These are phyloP conservation scores for Blumeria graminis DNA, from an alignment of 2,329 filamentous ascomycete genomes.

Conservation along the genomic window DNA sequence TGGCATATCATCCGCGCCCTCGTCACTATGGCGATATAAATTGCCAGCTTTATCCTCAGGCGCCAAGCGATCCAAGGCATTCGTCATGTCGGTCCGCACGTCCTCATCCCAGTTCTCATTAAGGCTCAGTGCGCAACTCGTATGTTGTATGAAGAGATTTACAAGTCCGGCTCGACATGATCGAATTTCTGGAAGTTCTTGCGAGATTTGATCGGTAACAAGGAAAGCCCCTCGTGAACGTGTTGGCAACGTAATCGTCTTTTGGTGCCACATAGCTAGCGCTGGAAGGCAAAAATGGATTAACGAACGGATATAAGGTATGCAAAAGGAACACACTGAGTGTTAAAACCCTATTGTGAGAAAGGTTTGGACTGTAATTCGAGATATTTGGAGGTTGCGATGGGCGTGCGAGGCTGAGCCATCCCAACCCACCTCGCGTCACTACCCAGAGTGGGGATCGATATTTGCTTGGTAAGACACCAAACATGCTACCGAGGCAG, in stretches of 20 bases:
- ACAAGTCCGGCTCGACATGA: conserved; percentile 68
- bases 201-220: conserved; percentile 51
- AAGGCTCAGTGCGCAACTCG: conserved; percentile 65
- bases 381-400: too few relatives aligned
- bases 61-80: conserved; percentile 75
- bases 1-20: conserved; percentile 88
- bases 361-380: too few relatives aligned
- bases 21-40: conserved; percentile 67
- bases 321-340: too few relatives aligned
- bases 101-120: conserved; percentile 82
- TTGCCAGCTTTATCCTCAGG: conserved; percentile 54
- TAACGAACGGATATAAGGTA: too few relatives aligned
- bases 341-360: too few relatives aligned
- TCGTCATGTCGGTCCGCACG: conserved; percentile 74
- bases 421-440: too few relatives aligned
- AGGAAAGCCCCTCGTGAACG: conserved; percentile 69
- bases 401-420: too few relatives aligned
- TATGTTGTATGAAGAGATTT: conserved; percentile 88
- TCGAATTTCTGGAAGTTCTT: conserved; percentile 53
- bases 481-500: too few relatives aligned
- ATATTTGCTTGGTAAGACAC: too few relatives aligned
- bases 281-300: too few relatives aligned
- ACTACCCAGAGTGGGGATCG: too few relatives aligned
- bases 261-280: conserved; percentile 43
- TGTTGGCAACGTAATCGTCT: conserved; percentile 55